A percentile compares a stretch with the other conserved stretches of the same genome.
Conservation (phyloP, 2,329 filamentous ascomycete species). For the Xylariomycetidae sp. region DNA sequence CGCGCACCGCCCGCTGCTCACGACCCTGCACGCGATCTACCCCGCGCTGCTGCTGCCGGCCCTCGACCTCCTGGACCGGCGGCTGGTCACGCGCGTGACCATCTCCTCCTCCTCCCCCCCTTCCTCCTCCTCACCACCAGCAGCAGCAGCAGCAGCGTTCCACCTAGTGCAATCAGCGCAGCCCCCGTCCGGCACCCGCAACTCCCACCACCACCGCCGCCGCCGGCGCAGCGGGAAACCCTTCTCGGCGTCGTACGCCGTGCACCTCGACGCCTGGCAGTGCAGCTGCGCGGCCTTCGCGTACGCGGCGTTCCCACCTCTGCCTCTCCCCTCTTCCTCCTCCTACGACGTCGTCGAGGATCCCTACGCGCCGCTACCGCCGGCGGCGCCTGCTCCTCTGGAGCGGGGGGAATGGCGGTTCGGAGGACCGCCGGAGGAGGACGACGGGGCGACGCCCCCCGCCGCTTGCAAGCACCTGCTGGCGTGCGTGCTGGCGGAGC, state of each 20-base stretch:
- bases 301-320: slow-evolving; percentile 57
- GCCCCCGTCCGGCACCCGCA: slow-evolving; percentile 24
- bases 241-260: slow-evolving; percentile 49
- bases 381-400: neutral
- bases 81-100: slow-evolving; percentile 57
- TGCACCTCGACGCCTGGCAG: slow-evolving; percentile 73
- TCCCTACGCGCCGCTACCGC: neutral
- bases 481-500: slow-evolving; percentile 70
- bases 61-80: slow-evolving; percentile 78
- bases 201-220: slow-evolving; percentile 16
- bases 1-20: slow-evolving; percentile 50
- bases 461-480: slow-evolving; percentile 88
- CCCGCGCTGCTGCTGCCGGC: slow-evolving; percentile 76
- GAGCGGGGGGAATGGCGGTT: slow-evolving; percentile 20
- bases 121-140: slow-evolving; percentile 6
- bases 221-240: slow-evolving; percentile 10
- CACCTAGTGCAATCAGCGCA: slow-evolving; percentile 62
- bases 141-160: slow-evolving; percentile 24
- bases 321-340: slow-evolving; percentile 1
- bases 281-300: slow-evolving; percentile 85
- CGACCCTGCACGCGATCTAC: slow-evolving; percentile 80
- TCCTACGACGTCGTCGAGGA: neutral
- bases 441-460: slow-evolving; percentile 40
- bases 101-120: slow-evolving; percentile 3
- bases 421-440: slow-evolving; percentile 29